These are phyloP conservation scores for Penicillium expansum DNA, from an alignment of 2,329 filamentous ascomycete genomes.

Conservation along the genomic window DNA sequence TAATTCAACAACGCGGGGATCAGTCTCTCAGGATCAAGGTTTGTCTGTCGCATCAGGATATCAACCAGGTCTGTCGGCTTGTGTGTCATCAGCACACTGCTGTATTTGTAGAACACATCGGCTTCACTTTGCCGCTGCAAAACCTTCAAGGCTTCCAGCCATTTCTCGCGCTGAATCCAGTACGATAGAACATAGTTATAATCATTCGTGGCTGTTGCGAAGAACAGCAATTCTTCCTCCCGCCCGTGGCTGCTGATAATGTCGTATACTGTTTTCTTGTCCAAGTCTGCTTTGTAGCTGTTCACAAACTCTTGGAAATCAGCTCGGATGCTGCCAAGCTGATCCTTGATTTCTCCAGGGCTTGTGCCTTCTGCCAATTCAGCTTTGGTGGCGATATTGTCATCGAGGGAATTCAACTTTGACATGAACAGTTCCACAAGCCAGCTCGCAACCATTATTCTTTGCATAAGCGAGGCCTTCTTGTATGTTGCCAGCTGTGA, in stretches of 20 bases:
- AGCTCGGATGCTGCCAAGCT: slow-evolving; percentile 66
- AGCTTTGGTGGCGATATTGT: slow-evolving; percentile 85
- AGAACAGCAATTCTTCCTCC: slow-evolving; percentile 88
- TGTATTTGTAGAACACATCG: slow-evolving; percentile 94
- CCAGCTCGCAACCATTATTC: slow-evolving; percentile 94
- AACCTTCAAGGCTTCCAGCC: slow-evolving; percentile 80
- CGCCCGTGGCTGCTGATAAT: slow-evolving; percentile 93
- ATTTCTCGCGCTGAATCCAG: slow-evolving; percentile 94
- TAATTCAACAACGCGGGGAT: slow-evolving; percentile 95
- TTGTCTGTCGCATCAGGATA: slow-evolving; percentile 86
- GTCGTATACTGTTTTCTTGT: slow-evolving; percentile 89
- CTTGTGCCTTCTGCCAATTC: slow-evolving; percentile 72
- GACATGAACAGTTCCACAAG: slow-evolving; percentile 96
- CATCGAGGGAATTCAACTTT: slow-evolving; percentile 90
- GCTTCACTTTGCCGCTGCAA: slow-evolving; percentile 90
- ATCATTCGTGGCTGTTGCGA: slow-evolving; percentile 83
- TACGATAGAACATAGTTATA: slow-evolving; percentile 94
- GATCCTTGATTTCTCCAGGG: slow-evolving; percentile 63
- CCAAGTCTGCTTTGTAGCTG: slow-evolving; percentile 81
- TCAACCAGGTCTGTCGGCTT: slow-evolving; percentile 84
- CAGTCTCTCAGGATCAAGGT: slow-evolving; percentile 78
- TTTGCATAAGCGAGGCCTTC: slow-evolving; percentile 83
- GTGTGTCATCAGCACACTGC: slow-evolving; percentile 93
- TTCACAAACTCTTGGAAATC: slow-evolving; percentile 88
- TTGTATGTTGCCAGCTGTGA: slow-evolving; percentile 80